A percentile compares a stretch with the other conserved stretches of the same genome.
Evolutionary conservation across 2,329 filamentous ascomycete species (phyloP).

Genomic region (Volutella citrinella): DNA sequence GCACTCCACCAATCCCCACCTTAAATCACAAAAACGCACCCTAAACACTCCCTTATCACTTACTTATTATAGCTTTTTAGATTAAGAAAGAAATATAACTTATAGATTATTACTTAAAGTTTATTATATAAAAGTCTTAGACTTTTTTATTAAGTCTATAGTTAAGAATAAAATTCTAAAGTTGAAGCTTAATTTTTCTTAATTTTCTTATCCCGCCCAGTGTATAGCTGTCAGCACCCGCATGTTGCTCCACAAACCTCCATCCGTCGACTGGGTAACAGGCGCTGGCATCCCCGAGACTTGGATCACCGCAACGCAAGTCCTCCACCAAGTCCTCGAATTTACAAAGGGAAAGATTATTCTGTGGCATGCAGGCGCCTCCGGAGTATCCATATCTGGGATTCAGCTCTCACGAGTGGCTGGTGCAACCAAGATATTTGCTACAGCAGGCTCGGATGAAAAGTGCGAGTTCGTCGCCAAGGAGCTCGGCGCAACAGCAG

Average conservation of each 20-base stretch:
- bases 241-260: constrained; percentile 82
- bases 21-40: too few relatives aligned
- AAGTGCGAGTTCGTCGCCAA: constrained; percentile 77
- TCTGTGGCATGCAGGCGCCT: constrained; percentile 91
- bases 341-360: constrained; percentile 69
- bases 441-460: constrained; percentile 74
- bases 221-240: constrained; percentile 72
- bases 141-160: too few relatives aligned
- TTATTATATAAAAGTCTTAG: too few relatives aligned
- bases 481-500: constrained; percentile 71
- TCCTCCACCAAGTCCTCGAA: constrained; percentile 75
- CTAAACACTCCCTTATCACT: too few relatives aligned
- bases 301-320: constrained; percentile 92
- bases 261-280: constrained; percentile 66
- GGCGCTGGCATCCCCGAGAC: constrained; percentile 82
- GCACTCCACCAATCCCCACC: too few relatives aligned
- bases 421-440: constrained; percentile 70
- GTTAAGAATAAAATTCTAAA: too few relatives aligned
- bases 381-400: constrained; percentile 82
- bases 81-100: too few relatives aligned
- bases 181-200: too few relatives aligned
- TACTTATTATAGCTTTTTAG: too few relatives aligned
- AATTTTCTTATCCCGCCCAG: too few relatives aligned
- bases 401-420: constrained; percentile 74
- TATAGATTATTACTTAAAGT: too few relatives aligned